A percentile compares a stretch with the other conserved stretches of the same genome.
These are phyloP conservation scores for Cyphellophora attinorum DNA, from an alignment of 2,329 filamentous ascomycete species.

Conservation along the genomic window DNA sequence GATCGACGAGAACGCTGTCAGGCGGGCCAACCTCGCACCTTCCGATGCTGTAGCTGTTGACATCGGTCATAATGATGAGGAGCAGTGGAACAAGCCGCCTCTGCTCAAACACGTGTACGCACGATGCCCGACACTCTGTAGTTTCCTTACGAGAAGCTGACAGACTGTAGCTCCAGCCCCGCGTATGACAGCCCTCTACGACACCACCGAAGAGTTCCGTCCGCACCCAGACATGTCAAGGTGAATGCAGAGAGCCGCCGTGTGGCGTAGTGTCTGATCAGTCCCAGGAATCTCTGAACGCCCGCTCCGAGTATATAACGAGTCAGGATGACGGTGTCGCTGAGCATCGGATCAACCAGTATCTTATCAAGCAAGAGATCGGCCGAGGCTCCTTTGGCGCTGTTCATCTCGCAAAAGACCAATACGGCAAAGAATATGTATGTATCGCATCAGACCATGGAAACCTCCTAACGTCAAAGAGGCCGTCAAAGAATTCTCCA, in stretches of 20 bases:
- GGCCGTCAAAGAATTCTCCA: slow-evolving; percentile 98
- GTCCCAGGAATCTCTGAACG: slow-evolving; percentile 77
- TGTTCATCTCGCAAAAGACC: slow-evolving; percentile 81
- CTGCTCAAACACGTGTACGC: slow-evolving; percentile 40
- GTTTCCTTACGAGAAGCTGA: neutral
- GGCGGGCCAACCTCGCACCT: slow-evolving; percentile 20
- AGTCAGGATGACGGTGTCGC: slow-evolving; percentile 73
- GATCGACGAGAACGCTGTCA: neutral
- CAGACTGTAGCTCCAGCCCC: slow-evolving; percentile 41
- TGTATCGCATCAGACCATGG: slow-evolving; percentile 24
- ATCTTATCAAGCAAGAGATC: slow-evolving; percentile 87
- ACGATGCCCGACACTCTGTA: no score
- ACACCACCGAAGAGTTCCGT: slow-evolving; percentile 54
- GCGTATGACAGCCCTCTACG: slow-evolving; percentile 54
- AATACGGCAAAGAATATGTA: slow-evolving; percentile 89
- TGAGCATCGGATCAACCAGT: slow-evolving; percentile 88
- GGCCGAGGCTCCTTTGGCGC: slow-evolving; percentile 93
- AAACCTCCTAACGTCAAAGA: slow-evolving; percentile 27
- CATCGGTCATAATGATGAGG: slow-evolving; percentile 18
- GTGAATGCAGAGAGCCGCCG: slow-evolving; percentile 25
- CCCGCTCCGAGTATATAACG: slow-evolving; percentile 74
- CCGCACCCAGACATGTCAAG: slow-evolving; percentile 52
- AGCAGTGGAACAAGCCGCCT: slow-evolving; percentile 10
- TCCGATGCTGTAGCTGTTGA: slow-evolving; percentile 40
- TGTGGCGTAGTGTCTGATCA: slow-evolving; percentile 1